A percentile compares a stretch with the other conserved stretches of the same genome.
Evolutionary conservation across 768 basidiomycete species (phyloP).

Genomic region (Neoboletus subvelutipes): DNA sequence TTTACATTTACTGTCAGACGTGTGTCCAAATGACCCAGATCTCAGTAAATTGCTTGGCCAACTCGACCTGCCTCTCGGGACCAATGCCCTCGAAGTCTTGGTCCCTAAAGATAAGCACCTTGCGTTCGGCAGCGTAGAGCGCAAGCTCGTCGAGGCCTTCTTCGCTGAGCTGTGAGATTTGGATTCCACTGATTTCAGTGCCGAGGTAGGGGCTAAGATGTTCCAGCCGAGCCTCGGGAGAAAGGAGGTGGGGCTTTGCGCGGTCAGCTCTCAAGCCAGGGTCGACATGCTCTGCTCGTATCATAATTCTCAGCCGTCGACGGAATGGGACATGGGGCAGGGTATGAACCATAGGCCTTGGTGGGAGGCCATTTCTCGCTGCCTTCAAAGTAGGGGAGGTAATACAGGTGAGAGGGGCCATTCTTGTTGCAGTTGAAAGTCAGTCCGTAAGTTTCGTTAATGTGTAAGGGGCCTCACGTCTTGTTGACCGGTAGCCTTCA

Average conservation of each 20-base stretch:
- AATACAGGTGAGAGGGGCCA: constrained; percentile 48
- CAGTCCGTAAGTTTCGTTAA: not conserved
- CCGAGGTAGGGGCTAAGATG: constrained; percentile 53
- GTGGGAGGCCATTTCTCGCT: constrained; percentile 51
- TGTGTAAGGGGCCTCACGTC: not conserved
- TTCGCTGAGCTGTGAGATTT: constrained; percentile 50
- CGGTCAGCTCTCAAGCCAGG: constrained; percentile 49
- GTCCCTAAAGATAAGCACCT: constrained; percentile 55
- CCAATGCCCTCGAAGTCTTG: constrained; percentile 62
- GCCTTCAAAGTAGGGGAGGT: constrained; percentile 46
- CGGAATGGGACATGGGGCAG: not conserved
- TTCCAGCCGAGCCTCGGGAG: constrained; percentile 35
- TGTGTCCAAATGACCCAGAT: not conserved
- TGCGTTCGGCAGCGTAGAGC: constrained; percentile 50
- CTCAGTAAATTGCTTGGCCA: constrained; percentile 37
- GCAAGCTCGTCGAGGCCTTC: constrained; percentile 57
- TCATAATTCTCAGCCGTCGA: not conserved
- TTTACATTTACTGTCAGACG: constrained; percentile 7
- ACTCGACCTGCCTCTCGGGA: constrained; percentile 52
- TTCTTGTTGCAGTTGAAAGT: constrained; percentile 19
- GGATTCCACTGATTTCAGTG: constrained; percentile 49
- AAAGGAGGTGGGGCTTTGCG: constrained; percentile 51
- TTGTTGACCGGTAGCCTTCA: constrained; percentile 1
- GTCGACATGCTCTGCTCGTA: constrained; percentile 41
- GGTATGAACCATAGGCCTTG: constrained; percentile 29